Conservation (phyloP, 306 rosid genomes). For the Cicer chorassanicum region DNA sequence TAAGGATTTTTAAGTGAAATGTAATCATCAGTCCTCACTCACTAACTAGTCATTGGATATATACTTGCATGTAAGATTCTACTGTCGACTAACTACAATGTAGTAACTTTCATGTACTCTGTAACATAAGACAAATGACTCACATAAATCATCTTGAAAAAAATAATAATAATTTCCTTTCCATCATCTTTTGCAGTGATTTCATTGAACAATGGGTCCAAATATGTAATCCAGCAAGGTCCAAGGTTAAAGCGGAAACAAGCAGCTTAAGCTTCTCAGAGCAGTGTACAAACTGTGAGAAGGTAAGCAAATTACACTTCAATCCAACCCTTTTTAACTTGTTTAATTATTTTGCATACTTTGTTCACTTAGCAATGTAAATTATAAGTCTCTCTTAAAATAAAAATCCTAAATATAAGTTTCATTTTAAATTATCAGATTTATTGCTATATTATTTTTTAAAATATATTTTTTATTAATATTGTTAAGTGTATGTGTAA, state of each 20-base stretch:
- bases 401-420: too few species aligned
- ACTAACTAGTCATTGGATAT: constrained; percentile 12
- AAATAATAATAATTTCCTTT: background rate
- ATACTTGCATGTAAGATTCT: background rate
- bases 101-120: too few species aligned
- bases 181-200: constrained; percentile 57
- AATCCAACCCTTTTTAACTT: background rate
- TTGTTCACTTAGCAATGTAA: background rate
- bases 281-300: constrained; percentile 83
- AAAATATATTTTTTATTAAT: too few species aligned
- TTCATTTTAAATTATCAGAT: too few species aligned
- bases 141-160: background rate
- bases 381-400: too few species aligned
- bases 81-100: too few species aligned
- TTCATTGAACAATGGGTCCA: constrained; percentile 95
- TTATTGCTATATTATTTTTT: too few species aligned
- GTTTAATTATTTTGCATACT: background rate
- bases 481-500: too few species aligned
- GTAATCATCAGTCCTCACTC: background rate
- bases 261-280: constrained; percentile 57
- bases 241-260: constrained; percentile 56
- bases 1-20: background rate
- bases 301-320: constrained; percentile 53
- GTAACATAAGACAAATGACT: constrained; percentile 16
- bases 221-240: constrained; percentile 74